phyloP scores from a whole-genome alignment of 345 rosid genomes.

The Geranium brycei region DNA sequence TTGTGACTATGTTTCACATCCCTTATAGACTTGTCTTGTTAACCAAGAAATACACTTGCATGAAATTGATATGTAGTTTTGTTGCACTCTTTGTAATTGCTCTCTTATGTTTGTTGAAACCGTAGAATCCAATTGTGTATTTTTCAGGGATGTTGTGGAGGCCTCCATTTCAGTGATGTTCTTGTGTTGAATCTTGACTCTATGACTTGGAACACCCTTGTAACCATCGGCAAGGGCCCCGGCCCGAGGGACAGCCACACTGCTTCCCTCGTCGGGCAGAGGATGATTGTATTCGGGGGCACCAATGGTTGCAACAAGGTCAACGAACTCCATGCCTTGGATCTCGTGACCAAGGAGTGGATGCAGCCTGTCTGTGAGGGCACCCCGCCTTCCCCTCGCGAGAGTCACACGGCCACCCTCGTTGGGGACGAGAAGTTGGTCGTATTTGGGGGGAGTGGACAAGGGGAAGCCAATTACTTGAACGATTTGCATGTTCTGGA shows the following conservation, averaged over 20 bases:
- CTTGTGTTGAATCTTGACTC: constrained; percentile 35
- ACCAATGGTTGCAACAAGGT: constrained; percentile 62
- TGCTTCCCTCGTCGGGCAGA: constrained; percentile 41
- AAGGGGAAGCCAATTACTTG: constrained; percentile 64
- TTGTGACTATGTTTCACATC: background rate
- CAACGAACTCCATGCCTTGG: constrained; percentile 51
- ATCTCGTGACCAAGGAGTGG: constrained; percentile 49
- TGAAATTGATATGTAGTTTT: background rate
- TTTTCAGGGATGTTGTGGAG: constrained; percentile 66
- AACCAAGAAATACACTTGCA: background rate
- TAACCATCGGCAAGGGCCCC: constrained; percentile 50
- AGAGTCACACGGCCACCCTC: constrained; percentile 64
- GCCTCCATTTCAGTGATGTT: constrained; percentile 60
- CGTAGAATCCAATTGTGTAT: too few relatives aligned
- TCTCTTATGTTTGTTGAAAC: background rate
- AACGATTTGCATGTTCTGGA: constrained; percentile 57
- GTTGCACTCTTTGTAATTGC: background rate
- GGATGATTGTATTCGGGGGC: constrained; percentile 64
- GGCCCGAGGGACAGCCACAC: constrained; percentile 77
- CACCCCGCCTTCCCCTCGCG: constrained; percentile 46
- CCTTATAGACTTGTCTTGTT: too few relatives aligned
- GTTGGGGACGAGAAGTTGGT: constrained; percentile 32
- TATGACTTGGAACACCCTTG: constrained; percentile 41
- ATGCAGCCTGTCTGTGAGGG: constrained; percentile 33
- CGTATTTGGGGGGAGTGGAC: constrained; percentile 71